Conservation (phyloP, 2,329 filamentous ascomycete genomes). For the Cytospora paraplurivora region DNA sequence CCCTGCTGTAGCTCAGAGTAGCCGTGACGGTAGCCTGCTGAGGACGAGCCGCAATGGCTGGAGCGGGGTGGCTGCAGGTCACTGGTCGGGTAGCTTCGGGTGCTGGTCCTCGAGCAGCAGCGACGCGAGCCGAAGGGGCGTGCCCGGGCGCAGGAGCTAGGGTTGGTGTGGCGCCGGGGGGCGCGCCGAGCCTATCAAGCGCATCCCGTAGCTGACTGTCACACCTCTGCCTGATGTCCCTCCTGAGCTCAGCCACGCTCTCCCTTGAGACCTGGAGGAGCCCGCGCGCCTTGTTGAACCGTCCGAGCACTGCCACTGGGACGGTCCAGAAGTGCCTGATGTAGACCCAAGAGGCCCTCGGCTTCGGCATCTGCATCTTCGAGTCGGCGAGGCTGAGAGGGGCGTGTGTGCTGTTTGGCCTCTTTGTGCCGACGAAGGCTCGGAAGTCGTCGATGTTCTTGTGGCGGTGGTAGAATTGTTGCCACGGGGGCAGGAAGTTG, state of each 20-base stretch:
- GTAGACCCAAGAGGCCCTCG: constrained; percentile 31
- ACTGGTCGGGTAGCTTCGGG: too few species aligned
- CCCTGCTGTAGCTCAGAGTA: not conserved
- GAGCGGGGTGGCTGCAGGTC: too few species aligned
- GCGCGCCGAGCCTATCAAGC: not conserved
- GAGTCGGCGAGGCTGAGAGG: constrained; percentile 34
- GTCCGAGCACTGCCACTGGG: constrained; percentile 28
- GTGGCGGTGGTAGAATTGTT: constrained; percentile 31
- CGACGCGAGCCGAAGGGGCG: not conserved
- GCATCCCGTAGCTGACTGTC: not conserved
- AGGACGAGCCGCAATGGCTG: not conserved
- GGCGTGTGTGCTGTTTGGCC: constrained; percentile 12
- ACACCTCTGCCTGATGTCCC: constrained; percentile 14
- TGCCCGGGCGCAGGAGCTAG: not conserved
- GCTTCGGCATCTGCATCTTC: constrained; percentile 32
- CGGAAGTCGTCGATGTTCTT: constrained; percentile 37
- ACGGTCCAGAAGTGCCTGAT: constrained; percentile 29
- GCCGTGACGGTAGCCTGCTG: not conserved
- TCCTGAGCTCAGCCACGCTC: constrained; percentile 6
- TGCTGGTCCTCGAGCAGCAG: not conserved
- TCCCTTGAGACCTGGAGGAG: constrained; percentile 20
- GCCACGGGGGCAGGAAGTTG: constrained; percentile 37
- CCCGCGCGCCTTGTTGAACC: constrained; percentile 29
- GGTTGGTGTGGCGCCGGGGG: not conserved
- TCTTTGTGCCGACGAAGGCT: constrained; percentile 37